Evolutionary conservation across 345 rosid genomes (phyloP).

Genomic region (Gynandropsis gynandra): DNA sequence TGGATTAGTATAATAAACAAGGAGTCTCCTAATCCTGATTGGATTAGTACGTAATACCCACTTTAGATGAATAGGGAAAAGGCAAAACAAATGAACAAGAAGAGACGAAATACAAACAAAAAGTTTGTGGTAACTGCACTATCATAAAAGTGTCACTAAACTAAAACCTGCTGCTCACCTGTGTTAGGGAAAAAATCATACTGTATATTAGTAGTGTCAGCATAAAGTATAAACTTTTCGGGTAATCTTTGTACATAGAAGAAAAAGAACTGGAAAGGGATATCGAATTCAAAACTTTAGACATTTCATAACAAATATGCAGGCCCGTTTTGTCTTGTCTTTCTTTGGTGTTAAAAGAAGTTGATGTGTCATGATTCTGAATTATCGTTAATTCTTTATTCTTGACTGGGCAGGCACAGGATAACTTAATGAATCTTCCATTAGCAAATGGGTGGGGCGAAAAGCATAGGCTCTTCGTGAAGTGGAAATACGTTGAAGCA

Average conservation of each 20-base stretch:
- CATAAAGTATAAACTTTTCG: too few relatives aligned
- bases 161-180: constrained; percentile 25
- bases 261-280: too few relatives aligned
- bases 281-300: too few relatives aligned
- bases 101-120: neutral
- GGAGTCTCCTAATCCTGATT: constrained; percentile 8
- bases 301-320: too few relatives aligned
- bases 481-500: constrained; percentile 90
- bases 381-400: constrained; percentile 10
- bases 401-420: constrained; percentile 71
- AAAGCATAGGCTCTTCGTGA: constrained; percentile 76
- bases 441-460: constrained; percentile 95
- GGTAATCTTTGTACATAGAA: too few relatives aligned
- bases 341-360: neutral
- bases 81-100: constrained; percentile 1
- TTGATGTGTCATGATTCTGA: constrained; percentile 8
- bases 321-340: neutral
- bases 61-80: constrained; percentile 12
- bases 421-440: constrained; percentile 81
- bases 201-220: too few relatives aligned
- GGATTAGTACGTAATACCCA: constrained; percentile 18
- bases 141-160: constrained; percentile 21
- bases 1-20: too few relatives aligned
- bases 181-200: too few relatives aligned
- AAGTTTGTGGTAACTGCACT: constrained; percentile 18